Base-by-base conservation (phyloP, 768 basidiomycete species). In the Daedaleopsis nitida region DNA sequence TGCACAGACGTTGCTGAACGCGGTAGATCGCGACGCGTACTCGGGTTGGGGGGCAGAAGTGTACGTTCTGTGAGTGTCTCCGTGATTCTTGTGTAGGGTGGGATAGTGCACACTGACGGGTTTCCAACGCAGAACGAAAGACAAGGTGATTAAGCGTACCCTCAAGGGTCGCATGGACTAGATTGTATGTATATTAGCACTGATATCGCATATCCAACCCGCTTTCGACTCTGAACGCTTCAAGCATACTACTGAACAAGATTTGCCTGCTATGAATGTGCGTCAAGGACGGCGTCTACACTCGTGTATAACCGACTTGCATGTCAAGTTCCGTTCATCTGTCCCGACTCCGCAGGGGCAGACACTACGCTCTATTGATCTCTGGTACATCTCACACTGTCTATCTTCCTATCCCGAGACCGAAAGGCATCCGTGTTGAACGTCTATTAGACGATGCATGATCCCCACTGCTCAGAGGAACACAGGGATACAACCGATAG, bases 1-100 rank as follows among this genome's bases (percentile, higher is more conserved):
- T 70, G 94, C 93, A 32, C 97, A 99, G 75, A 96, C 95, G 8
- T 76, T 99, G 62, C 75, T 98, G 75, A 98, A 96, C 69, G 92
- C 94, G 6, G 89, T 98, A 37, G 97, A 99, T 72, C 84, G 97
- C 50, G 97, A 98, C 76, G 95, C 96, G 21, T 93, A 86, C 74
- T 97, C 95, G 57, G 97, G 97, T 61, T 98, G 94, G 95, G 97
- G 97, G 45, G 94, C 88, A 39, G 76, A 97, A 57, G 97, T 99
- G 42, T 92, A 98, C 80, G 80, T 99, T 58, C 91, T 99, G 95
- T 96, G 74, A 82, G 93, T 78, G 56, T 19, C 37, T 6, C 21
- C 14, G 1, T 38, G 16, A 21, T 17, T 57, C n/a, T 32, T 13
- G 7, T 44, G 14, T 27, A 21, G 8, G 19, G 27, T 49, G 42